Evolutionary conservation across 306 rosid genomes (phyloP).

Genomic region (Cucurbita pepo): DNA sequence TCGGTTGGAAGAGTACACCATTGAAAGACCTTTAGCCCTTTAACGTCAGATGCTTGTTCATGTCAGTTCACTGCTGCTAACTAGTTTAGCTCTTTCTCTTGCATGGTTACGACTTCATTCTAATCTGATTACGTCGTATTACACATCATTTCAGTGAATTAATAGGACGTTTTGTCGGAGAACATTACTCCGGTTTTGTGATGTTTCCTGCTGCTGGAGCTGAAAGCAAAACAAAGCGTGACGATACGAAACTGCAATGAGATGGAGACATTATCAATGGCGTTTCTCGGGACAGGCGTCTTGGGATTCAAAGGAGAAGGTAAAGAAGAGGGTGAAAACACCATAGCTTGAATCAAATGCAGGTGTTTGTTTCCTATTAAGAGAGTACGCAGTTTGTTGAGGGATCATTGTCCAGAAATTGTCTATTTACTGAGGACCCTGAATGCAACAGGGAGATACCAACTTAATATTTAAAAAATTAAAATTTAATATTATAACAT

Average conservation of each 20-base stretch:
- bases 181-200: neutral
- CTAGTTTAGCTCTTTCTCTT: no score
- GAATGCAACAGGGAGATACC: neutral
- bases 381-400: neutral
- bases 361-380: neutral
- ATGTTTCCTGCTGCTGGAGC: neutral
- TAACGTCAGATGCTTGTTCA: neutral
- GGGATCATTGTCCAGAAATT: neutral
- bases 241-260: neutral
- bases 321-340: neutral
- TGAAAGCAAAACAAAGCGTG: neutral
- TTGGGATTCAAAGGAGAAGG: neutral
- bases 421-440: neutral
- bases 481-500: no score
- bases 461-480: no score
- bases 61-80: neutral
- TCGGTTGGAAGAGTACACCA: neutral
- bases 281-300: neutral
- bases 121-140: neutral
- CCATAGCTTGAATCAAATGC: neutral
- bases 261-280: neutral
- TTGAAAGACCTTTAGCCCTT: neutral
- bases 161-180: neutral
- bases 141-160: neutral
- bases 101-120: neutral